Evolutionary conservation across 129 eudicot genomes (phyloP), one percentile per base, ranked within the genome.

Genomic region (Flaveria linearis): DNA sequence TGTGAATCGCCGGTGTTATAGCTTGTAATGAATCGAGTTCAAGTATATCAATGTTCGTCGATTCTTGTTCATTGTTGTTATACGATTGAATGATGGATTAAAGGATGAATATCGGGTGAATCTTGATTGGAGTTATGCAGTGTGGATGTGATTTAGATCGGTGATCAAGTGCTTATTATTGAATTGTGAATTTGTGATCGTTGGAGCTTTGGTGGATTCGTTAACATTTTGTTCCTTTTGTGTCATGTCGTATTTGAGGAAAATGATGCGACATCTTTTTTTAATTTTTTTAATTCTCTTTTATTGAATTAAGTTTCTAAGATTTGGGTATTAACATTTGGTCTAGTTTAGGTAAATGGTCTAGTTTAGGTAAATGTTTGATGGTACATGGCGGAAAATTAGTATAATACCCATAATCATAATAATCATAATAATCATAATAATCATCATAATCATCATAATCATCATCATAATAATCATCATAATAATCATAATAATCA

Each of bases 61-160:
- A 78, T 63, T 77, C 17, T 82, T 83, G 46, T 74, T 85, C 87
- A 80, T 88, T 68, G 20, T 53, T 78, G 14, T 25, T 11, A 16
- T 2, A 13, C 17, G 46, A 73, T 23, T 15, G 16, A 25, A 3
- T 62, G 33, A 36, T 45, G 69, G 15, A 25, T 65, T 9, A 15
- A 46, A 12, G 7, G 60, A 41, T 52, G 52, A 60, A 70, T 61
- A 47, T 68, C 33, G 9, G 17, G 61, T 61, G n/a, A n/a, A n/a
- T n/a, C n/a, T n/a, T n/a, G n/a, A n/a, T n/a, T n/a, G n/a, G n/a
- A n/a, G n/a, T n/a, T n/a, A n/a, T n/a, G n/a, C n/a, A n/a, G 60
- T 25, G 78, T 10, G 1, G 12, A 33, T 61, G 60, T 25, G 78
- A 26, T 74, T 9, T 22, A 8, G 52, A 73, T 39, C 41, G 77